A percentile compares a stretch with the other conserved stretches of the same genome.
phyloP scores from a whole-genome alignment of 495 filamentous ascomycete genomes.

The Talaromyces proteolyticus region DNA sequence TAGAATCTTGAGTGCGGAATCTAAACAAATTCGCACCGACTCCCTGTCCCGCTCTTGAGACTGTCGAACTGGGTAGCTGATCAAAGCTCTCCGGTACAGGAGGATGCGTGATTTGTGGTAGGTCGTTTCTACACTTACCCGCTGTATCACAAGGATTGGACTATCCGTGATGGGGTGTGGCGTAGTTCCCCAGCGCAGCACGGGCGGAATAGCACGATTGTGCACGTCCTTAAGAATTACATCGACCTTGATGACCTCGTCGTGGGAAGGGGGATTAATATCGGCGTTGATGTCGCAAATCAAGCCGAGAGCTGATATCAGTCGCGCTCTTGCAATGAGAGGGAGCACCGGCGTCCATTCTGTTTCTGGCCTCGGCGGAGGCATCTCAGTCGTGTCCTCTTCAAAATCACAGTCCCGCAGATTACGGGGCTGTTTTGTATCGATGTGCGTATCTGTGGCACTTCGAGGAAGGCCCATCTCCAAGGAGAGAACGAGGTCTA shows the following conservation, averaged over 20 bases:
- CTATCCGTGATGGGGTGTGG: slow-evolving; percentile 12
- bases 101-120: slow-evolving; percentile 1
- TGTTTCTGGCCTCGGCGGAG: slow-evolving; percentile 4
- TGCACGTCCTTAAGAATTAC: slow-evolving; percentile 7
- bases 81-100: slow-evolving; percentile 1
- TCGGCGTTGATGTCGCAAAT: slow-evolving; percentile 6
- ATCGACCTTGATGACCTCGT: slow-evolving; percentile 2
- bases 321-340: slow-evolving; percentile 9
- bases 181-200: slow-evolving; percentile 9
- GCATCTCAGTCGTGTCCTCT: slow-evolving; percentile 10
- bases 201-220: slow-evolving; percentile 6
- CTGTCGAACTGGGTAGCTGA: background rate
- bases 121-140: slow-evolving; percentile 9
- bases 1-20: slow-evolving; percentile 1
- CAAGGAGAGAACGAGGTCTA: slow-evolving; percentile 29
- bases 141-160: slow-evolving; percentile 8
- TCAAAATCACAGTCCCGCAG: slow-evolving; percentile 14
- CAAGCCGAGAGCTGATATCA: slow-evolving; percentile 7
- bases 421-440: slow-evolving; percentile 27
- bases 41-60: slow-evolving; percentile 1
- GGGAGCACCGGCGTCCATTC: slow-evolving; percentile 8
- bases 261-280: slow-evolving; percentile 6
- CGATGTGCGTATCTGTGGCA: slow-evolving; percentile 15
- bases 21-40: slow-evolving; percentile 1
- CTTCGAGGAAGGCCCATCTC: slow-evolving; percentile 43